phyloP scores from a whole-genome alignment of 768 basidiomycete species.

The Omphalotus guepiniiformis region DNA sequence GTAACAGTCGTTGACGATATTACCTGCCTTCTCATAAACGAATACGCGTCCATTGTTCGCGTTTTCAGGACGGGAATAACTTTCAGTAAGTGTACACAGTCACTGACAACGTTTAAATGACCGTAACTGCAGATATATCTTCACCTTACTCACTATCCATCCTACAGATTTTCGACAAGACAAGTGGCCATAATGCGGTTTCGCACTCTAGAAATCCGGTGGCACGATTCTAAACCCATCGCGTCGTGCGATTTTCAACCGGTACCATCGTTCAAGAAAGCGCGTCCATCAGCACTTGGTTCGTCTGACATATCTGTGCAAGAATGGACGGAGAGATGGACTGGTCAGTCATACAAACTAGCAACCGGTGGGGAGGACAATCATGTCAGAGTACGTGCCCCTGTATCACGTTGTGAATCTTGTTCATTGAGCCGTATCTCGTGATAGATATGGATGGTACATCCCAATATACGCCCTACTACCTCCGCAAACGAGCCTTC shows the following conservation, averaged over 20 bases:
- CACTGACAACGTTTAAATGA: too few species aligned
- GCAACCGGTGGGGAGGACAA: slow-evolving; percentile 97
- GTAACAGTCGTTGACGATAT: too few species aligned
- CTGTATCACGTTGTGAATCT: background rate
- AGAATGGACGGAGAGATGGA: slow-evolving; percentile 41
- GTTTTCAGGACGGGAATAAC: too few species aligned
- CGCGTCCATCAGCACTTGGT: slow-evolving; percentile 47
- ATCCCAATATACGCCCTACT: slow-evolving; percentile 81
- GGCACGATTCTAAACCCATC: slow-evolving; percentile 95
- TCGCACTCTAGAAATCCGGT: slow-evolving; percentile 89
- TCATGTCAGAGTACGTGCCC: slow-evolving; percentile 80
- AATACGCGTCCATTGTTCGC: too few species aligned
- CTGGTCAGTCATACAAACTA: slow-evolving; percentile 77
- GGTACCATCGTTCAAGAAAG: slow-evolving; percentile 65
- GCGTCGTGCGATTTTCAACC: slow-evolving; percentile 97
- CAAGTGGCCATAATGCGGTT: slow-evolving; percentile 73
- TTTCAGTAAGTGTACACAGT: too few species aligned
- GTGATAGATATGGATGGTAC: slow-evolving; percentile 85
- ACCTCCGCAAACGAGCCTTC: slow-evolving; percentile 39
- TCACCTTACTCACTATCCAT: too few species aligned
- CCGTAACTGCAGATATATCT: too few species aligned
- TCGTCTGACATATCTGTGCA: slow-evolving; percentile 29
- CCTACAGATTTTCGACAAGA: too few species aligned
- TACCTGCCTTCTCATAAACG: too few species aligned
- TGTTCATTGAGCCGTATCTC: slow-evolving; percentile 1